These are phyloP conservation scores for Triangularia verruculosa DNA, from an alignment of 2,329 filamentous ascomycete genomes.

Conservation along the genomic window DNA sequence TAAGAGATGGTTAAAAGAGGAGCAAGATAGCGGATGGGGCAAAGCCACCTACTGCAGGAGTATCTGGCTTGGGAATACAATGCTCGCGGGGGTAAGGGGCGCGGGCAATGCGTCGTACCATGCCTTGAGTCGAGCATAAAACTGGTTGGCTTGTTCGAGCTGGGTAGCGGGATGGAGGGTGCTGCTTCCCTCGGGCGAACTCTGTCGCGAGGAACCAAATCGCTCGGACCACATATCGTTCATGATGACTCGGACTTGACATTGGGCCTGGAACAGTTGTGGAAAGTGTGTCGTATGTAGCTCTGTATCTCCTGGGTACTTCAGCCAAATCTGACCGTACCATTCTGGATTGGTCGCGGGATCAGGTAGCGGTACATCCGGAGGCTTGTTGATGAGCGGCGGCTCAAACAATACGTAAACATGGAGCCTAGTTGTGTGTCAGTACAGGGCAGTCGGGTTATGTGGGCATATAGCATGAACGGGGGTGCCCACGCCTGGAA, in stretches of 20 bases:
- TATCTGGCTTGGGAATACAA: not conserved
- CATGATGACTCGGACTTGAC: conserved; percentile 34
- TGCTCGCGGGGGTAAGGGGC: not conserved
- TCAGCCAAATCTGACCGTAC: conserved; percentile 38
- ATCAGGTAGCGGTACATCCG: conserved; percentile 33
- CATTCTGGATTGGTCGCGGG: conserved; percentile 24
- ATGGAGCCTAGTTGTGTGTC: conserved; percentile 31
- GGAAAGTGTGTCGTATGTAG: conserved; percentile 29
- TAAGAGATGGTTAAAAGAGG: conserved; percentile 14
- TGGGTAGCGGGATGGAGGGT: conserved; percentile 16
- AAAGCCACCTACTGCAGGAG: not conserved
- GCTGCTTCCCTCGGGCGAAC: conserved; percentile 25
- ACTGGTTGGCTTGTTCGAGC: conserved; percentile 25
- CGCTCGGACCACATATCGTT: conserved; percentile 30
- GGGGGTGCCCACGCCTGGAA: not conserved
- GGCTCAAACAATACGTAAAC: conserved; percentile 6
- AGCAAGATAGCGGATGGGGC: conserved; percentile 17
- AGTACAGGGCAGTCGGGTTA: too few relatives aligned
- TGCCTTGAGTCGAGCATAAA: not conserved
- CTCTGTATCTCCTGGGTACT: conserved; percentile 32
- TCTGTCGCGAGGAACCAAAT: conserved; percentile 14
- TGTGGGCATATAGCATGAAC: too few relatives aligned
- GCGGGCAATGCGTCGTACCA: not conserved
- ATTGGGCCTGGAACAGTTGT: conserved; percentile 30
- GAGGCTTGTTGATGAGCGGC: conserved; percentile 32